Base-by-base conservation (phyloP, 352 stramenopile species). In the Globisporangium takayamanum region DNA sequence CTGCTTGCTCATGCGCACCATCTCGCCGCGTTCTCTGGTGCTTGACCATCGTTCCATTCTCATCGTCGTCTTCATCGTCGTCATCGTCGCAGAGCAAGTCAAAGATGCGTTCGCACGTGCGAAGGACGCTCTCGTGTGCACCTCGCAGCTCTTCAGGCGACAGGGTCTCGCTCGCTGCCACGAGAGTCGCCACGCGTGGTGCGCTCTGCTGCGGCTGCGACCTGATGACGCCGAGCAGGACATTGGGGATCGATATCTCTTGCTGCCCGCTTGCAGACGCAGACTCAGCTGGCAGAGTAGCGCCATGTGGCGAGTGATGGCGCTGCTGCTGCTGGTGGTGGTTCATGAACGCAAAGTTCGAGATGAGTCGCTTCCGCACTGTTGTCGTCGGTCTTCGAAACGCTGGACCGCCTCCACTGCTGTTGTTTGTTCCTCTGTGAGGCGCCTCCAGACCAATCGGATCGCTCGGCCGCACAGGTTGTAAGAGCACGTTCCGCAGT, bases 71-170 rank as follows among this genome's bases (percentile, higher is more conserved):
- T 8, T 63, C 44, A 5, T 75, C 62, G 5, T 73, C 57, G 12
- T 70, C 59, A 39, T 77, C 68, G 18, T 81, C 64, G 56, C 79
- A 89, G 0, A 89, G 62, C 39, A 86, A n/a, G 22, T 87, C 73
- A 39, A 87, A 89, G 0, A 85, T 54, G 22, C 80, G 69, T 57
- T 89, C 74, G 26, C 79, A 89, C 28, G 70, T 70, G 12, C 60
- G 59, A 26, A 82, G 33, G 12, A 82, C 64, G 18, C 70, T 58
- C 6, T 74, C 66, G 2, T 75, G 63, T 2, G 53, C 60, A 15
- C 20, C 51, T 3, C 42, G 46, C 7, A 77, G 51, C 46, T 72
- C 47, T 4, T 70, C 72, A 18, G 60, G 2, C 8, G 55, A 55
- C 12, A 62, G 14, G 5, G 28, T 50, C 14, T 59, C 50, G 33